These are phyloP conservation scores for Boletus rubescentipes DNA, from an alignment of 768 basidiomycete species.

Conservation along the genomic window DNA sequence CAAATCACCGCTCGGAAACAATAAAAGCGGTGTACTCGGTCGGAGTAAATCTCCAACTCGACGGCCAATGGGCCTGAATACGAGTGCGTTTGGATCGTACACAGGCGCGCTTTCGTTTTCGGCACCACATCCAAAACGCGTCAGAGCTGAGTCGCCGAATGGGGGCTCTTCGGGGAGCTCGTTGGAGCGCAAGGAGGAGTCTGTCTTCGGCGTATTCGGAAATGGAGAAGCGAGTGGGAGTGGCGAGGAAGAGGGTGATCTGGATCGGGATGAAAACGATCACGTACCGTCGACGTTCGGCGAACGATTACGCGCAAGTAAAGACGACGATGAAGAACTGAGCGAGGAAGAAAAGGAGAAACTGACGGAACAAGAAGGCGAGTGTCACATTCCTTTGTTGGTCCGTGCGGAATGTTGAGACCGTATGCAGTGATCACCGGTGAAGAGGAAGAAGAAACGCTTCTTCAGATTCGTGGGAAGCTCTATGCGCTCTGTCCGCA, in stretches of 20 bases:
- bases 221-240: slow-evolving; percentile 38
- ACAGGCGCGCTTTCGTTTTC: slow-evolving; percentile 46
- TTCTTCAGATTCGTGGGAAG: slow-evolving; percentile 77
- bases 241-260: slow-evolving; percentile 46
- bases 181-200: slow-evolving; percentile 38
- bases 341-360: slow-evolving; percentile 42
- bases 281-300: slow-evolving; percentile 50
- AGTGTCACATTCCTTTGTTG: slow-evolving; percentile 19
- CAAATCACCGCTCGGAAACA: slow-evolving; percentile 50
- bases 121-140: slow-evolving; percentile 51
- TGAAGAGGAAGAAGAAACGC: slow-evolving; percentile 78
- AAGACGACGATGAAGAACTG: slow-evolving; percentile 55
- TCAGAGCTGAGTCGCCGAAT: slow-evolving; percentile 50
- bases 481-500: slow-evolving; percentile 57
- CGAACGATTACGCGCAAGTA: slow-evolving; percentile 62
- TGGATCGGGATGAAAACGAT: slow-evolving; percentile 31
- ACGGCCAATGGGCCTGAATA: slow-evolving; percentile 39
- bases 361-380: slow-evolving; percentile 70
- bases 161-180: slow-evolving; percentile 44
- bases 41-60: slow-evolving; percentile 58
- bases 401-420: background rate
- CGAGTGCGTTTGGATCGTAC: slow-evolving; percentile 63
- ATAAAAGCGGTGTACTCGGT: slow-evolving; percentile 25
- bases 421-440: slow-evolving; percentile 60
- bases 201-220: slow-evolving; percentile 30